Conservation (phyloP, 495 filamentous ascomycete genomes). For the Neurospora sp. region DNA sequence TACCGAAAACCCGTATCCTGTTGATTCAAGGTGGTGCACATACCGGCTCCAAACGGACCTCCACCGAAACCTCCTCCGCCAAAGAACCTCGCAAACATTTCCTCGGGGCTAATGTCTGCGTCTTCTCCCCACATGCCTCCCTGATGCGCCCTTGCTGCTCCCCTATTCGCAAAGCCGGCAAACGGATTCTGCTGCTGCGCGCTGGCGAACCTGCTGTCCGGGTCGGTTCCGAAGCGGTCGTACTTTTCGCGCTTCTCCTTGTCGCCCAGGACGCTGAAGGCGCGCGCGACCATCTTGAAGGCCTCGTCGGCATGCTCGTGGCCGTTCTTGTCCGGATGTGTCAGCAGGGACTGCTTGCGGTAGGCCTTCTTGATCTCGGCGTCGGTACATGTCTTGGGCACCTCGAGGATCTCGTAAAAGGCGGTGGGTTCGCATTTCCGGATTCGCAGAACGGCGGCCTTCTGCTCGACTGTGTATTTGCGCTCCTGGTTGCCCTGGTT, state of each 20-base stretch:
- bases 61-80: constrained; percentile 64
- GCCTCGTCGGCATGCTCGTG: constrained; percentile 94
- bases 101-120: constrained; percentile 83
- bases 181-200: constrained; percentile 56
- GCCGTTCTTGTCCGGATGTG: constrained; percentile 98
- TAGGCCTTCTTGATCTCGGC: constrained; percentile 91
- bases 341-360: constrained; percentile 74
- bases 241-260: constrained; percentile 81
- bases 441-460: constrained; percentile 79
- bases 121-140: constrained; percentile 61
- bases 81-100: constrained; percentile 94
- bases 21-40: neutral
- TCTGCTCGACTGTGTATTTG: constrained; percentile 82
- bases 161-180: constrained; percentile 53
- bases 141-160: constrained; percentile 29
- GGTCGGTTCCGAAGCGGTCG: constrained; percentile 83
- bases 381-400: constrained; percentile 55
- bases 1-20: neutral
- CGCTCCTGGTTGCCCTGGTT: constrained; percentile 90
- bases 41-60: constrained; percentile 38
- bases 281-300: constrained; percentile 93
- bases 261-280: constrained; percentile 89
- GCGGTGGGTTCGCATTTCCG: constrained; percentile 71
- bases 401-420: constrained; percentile 80
- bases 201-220: constrained; percentile 71